These are phyloP conservation scores for Daedalea quercina DNA, from an alignment of 768 basidiomycete species.

Conservation along the genomic window DNA sequence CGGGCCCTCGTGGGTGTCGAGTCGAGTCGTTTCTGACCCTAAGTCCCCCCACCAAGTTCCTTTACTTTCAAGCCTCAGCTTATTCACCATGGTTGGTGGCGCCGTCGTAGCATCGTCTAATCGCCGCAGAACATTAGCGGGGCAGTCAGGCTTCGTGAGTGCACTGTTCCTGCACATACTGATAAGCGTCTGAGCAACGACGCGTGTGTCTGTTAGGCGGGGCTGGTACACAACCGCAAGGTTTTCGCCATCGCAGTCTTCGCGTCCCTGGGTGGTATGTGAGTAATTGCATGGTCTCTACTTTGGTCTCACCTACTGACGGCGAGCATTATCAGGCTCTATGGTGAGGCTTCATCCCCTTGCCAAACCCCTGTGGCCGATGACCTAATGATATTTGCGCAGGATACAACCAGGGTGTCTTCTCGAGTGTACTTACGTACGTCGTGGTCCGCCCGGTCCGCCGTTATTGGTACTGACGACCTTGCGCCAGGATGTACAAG, in stretches of 20 bases:
- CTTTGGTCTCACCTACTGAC: constrained; percentile 1
- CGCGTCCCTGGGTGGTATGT: constrained; percentile 74
- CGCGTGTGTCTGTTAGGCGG: constrained; percentile 34
- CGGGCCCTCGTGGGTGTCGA: constrained; percentile 35
- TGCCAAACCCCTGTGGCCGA: too few relatives aligned
- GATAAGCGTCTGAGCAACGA: neutral
- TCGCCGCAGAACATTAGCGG: constrained; percentile 50
- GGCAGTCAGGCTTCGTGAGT: constrained; percentile 61
- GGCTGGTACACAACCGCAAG: constrained; percentile 57
- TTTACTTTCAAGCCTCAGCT: neutral
- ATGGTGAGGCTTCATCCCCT: constrained; percentile 52
- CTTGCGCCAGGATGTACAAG: constrained; percentile 35
- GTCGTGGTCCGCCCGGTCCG: constrained; percentile 6
- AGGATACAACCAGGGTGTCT: constrained; percentile 77
- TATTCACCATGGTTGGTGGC: constrained; percentile 38
- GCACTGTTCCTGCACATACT: neutral
- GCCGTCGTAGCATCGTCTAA: constrained; percentile 25
- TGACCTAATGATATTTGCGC: constrained; percentile 3
- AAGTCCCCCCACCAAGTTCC: neutral
- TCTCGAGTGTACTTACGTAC: constrained; percentile 66
- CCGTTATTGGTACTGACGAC: neutral
- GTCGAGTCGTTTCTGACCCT: neutral
- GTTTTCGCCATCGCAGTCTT: constrained; percentile 68
- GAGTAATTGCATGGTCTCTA: constrained; percentile 23
- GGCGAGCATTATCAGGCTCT: constrained; percentile 35